A percentile compares a stretch with the other conserved stretches of the same genome.
Evolutionary conservation across 1,284 basidiomycete species (phyloP).

Genomic region (Fomitopsis schrenkii): DNA sequence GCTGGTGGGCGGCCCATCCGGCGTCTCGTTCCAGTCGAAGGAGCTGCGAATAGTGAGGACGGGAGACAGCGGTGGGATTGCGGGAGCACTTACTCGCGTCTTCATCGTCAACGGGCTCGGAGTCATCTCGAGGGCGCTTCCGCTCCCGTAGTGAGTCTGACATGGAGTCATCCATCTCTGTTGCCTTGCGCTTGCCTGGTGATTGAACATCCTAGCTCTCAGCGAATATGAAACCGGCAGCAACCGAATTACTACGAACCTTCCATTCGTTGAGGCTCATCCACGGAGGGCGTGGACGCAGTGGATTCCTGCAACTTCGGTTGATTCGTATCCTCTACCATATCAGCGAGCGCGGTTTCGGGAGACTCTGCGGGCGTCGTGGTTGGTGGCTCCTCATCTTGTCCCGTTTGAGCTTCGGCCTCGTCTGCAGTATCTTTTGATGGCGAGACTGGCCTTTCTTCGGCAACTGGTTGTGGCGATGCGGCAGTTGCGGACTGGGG

Average conservation of each 20-base stretch:
- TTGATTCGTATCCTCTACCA: slow-evolving; percentile 13
- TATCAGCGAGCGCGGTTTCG: not conserved
- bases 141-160: slow-evolving; percentile 52
- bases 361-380: not conserved
- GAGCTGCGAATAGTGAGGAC: slow-evolving; percentile 20
- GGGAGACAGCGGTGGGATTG: not conserved
- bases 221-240: no score
- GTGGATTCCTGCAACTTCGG: not conserved
- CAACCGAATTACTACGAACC: not conserved
- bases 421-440: not conserved
- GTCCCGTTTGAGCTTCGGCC: not conserved
- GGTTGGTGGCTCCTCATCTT: slow-evolving; percentile 2
- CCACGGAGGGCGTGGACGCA: not conserved
- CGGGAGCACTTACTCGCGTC: slow-evolving; percentile 42
- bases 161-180: slow-evolving; percentile 42
- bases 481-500: slow-evolving; percentile 10
- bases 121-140: slow-evolving; percentile 67
- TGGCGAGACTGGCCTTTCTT: not conserved
- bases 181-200: slow-evolving; percentile 66
- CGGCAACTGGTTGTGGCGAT: slow-evolving; percentile 3
- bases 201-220: not conserved
- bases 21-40: slow-evolving; percentile 16
- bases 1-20: slow-evolving; percentile 19
- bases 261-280: not conserved
- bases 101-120: slow-evolving; percentile 62